Evolutionary conservation across 257 asterid genomes (phyloP).

Genomic region (Eustoma russellianum): DNA sequence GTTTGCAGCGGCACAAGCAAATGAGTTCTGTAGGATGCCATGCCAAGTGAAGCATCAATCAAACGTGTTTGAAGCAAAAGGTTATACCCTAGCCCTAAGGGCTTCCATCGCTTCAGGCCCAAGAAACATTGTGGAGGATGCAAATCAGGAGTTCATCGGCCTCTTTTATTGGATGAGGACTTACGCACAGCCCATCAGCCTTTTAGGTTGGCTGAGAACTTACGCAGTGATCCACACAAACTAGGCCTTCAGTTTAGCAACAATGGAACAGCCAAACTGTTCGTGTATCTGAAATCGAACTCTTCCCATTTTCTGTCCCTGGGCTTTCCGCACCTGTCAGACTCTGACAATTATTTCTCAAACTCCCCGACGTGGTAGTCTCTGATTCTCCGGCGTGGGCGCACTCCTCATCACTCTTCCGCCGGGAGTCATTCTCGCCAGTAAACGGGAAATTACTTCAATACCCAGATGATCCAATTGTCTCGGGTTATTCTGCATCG

Average conservation of each 20-base stretch:
- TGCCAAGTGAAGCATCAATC: slow-evolving; percentile 89
- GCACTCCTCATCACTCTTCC: slow-evolving; percentile 23
- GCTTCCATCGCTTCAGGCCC: too few species aligned
- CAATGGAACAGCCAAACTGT: too few species aligned
- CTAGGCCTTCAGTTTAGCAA: too few species aligned
- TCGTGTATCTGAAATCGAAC: slow-evolving; percentile 80
- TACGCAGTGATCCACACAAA: too few species aligned
- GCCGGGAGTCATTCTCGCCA: slow-evolving; percentile 15
- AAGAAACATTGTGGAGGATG: too few species aligned
- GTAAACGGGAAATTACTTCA: slow-evolving; percentile 8
- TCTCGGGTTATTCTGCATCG: not conserved
- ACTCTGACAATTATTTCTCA: slow-evolving; percentile 15
- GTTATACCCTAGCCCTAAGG: too few species aligned
- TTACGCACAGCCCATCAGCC: too few species aligned
- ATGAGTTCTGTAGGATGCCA: slow-evolving; percentile 97
- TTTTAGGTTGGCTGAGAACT: too few species aligned
- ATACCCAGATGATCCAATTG: slow-evolving; percentile 16
- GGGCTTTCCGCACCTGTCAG: slow-evolving; percentile 71
- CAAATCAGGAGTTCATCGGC: too few species aligned
- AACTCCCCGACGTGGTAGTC: slow-evolving; percentile 64
- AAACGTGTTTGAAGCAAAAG: too few species aligned
- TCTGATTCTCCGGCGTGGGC: slow-evolving; percentile 51
- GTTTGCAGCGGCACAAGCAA: slow-evolving; percentile 99
- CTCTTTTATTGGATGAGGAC: too few species aligned
- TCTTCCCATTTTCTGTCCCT: slow-evolving; percentile 86